Evolutionary conservation across 1,284 basidiomycete genomes (phyloP), one percentile per base, ranked within the genome.

Genomic region (Cystobasidium slooffiae): DNA sequence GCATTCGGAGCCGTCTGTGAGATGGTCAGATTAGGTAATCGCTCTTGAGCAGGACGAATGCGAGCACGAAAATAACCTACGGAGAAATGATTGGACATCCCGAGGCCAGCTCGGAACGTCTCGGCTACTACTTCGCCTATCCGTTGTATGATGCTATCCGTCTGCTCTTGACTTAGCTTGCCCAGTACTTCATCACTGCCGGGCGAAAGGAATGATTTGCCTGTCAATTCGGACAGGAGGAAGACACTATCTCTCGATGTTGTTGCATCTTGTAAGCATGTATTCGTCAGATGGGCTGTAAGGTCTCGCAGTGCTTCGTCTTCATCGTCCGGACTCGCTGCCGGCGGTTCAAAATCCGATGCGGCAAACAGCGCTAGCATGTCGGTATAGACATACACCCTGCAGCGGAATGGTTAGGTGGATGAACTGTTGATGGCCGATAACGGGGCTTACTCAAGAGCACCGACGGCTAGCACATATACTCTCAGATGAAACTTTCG

Each of bases 211-310:
- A 89, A 56, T 78, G 88, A 12, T 83, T 83, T 74, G 89, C 86
- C 14, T 82, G 61, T 72, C 8, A 81, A 77, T 22, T 79, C 78
- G 6, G 74, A 69, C 77, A 63, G 56, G 41, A 73, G 44, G 49
- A 46, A 61, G 14, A 80, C 79, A 52, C 81, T 80, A 16, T 79
- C 76, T 61, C 68, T 61, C 77, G 77, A 52, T 43, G 68, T 41
- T 22, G 68, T 59, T 10, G 75, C 68, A 14, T 72, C 86, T 82
- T 97, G 96, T n/a, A 97, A 84, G 55, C 93, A 95, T 0, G 97
- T 97, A 80, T 99, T 99, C 49, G 96, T 99, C 20, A 99, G 85
- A 82, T 99, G 97, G 0, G 91, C 87, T 1, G 85, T 80, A 6
- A 98, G 86, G 80, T 94, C 89, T 18, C 75, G 61, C 12, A 79